Evolutionary conservation across 768 basidiomycete species (phyloP), one percentile per base, ranked within the genome.

Genomic region (Leccinum arenicola): DNA sequence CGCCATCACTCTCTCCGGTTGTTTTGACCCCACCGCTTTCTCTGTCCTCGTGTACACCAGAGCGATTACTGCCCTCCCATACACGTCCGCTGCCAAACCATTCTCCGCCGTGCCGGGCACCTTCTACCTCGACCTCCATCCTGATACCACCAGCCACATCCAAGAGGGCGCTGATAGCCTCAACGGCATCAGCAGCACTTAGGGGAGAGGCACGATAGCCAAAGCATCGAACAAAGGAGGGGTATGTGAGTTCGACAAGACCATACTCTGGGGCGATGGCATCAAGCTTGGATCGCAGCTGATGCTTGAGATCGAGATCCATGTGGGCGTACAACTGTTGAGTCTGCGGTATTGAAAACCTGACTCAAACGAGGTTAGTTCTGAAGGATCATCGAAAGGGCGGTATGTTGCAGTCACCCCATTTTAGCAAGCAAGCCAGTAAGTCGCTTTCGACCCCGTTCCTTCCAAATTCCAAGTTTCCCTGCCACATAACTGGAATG

Each of bases 401-500:
- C 14, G 36, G 38, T 55, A 15, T 51, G 45, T 51, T 53, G 33
- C 14, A 75, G 81, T 62, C 71, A 98, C 95, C 97, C 97, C 93
- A 99, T 99, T 79, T 98, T 98, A 15, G 97, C 97, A 23, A 99
- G 77, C 52, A 99, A 77, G 8, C 96, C 97, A 1, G 89, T 92
- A 56, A 99, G 75, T 63, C 87, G 83, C 72, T 94, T 95, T 61
- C 91, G 81, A 21, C 97, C 97, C 56, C 86, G 83, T 72, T 98
- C 96, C 69, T 91, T 94, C 97, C 97, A 98, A 56, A 96, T 92
- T 3, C 94, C 95, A 59, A 99, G 81, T 73, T 93, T 94, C 53
- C 91, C 89, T 7, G 95, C 95, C 17, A 99, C 89, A 67, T 98
- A 99, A 58, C 91, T 91, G 3, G 95, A 97, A 73, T 99, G 96